These are phyloP conservation scores for Solanum gracilifrons DNA, from an alignment of 257 asterid genomes.

Conservation along the genomic window DNA sequence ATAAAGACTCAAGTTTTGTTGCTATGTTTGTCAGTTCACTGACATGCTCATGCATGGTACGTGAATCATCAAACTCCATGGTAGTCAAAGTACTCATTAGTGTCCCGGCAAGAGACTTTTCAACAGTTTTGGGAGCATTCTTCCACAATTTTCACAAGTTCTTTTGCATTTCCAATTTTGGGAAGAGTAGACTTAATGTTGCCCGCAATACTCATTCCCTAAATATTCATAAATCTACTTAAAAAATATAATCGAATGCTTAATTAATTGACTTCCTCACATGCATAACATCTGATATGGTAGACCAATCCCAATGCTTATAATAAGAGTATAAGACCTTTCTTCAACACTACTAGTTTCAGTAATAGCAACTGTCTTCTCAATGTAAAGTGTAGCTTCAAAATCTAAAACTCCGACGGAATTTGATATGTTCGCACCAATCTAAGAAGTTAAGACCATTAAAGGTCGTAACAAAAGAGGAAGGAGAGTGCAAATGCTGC, in stretches of 20 bases:
- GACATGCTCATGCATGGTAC: neutral
- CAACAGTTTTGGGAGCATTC: neutral
- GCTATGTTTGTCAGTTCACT: neutral
- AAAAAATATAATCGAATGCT: too few species aligned
- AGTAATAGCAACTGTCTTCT: neutral
- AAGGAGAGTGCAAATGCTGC: neutral
- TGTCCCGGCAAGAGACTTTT: neutral
- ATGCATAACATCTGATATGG: neutral
- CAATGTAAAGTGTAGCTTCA: neutral
- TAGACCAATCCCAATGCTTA: neutral
- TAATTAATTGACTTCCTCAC: neutral
- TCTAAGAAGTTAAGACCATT: neutral
- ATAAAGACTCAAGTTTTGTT: neutral
- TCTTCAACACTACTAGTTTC: neutral
- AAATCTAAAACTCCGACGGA: neutral
- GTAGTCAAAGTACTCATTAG: neutral
- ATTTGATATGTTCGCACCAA: neutral
- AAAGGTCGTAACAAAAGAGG: neutral
- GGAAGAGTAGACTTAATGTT: neutral
- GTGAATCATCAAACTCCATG: neutral
- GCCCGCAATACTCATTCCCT: neutral
- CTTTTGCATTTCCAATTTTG: neutral
- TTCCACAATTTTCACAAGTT: neutral
- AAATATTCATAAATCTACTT: neutral
- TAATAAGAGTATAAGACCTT: neutral